phyloP scores from a whole-genome alignment of 78 protist species.

The Bodo saltans region DNA sequence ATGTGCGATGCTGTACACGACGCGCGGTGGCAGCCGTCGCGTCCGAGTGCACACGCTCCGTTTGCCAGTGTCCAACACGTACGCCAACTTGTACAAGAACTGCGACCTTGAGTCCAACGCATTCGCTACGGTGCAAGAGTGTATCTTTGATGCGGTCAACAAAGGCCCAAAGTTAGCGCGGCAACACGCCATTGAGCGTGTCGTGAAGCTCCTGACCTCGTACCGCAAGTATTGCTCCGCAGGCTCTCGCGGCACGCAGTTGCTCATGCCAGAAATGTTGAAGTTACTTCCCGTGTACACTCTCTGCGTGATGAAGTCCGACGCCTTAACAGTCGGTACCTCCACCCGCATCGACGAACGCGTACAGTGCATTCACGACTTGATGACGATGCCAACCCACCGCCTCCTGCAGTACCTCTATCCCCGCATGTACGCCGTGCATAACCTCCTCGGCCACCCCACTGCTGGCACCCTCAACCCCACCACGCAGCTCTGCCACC shows the following conservation, averaged over 20 bases:
- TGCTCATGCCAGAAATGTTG: conserved; percentile 17
- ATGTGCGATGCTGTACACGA: conserved; percentile 54
- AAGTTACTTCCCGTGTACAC: conserved; percentile 12
- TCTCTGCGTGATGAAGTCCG: neutral
- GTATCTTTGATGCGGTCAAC: neutral
- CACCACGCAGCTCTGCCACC: neutral
- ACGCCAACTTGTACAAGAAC: neutral
- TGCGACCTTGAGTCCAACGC: neutral
- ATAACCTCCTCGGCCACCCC: neutral
- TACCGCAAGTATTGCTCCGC: neutral
- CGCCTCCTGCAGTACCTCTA: neutral
- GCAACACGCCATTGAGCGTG: neutral
- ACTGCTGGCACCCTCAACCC: neutral
- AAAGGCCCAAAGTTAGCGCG: neutral
- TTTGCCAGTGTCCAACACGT: neutral
- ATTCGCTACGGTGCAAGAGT: neutral
- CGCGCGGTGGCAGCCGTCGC: conserved; percentile 49
- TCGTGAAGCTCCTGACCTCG: conserved; percentile 14
- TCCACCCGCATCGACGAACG: neutral
- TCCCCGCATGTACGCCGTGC: conserved; percentile 14
- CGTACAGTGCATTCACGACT: neutral
- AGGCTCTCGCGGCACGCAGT: conserved; percentile 5
- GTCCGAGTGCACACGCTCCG: conserved; percentile 42
- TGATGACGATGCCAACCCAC: neutral
- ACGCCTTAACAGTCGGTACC: neutral